Evolutionary conservation across 768 basidiomycete genomes (phyloP).

Genomic region (Boletus rubroflammeus): DNA sequence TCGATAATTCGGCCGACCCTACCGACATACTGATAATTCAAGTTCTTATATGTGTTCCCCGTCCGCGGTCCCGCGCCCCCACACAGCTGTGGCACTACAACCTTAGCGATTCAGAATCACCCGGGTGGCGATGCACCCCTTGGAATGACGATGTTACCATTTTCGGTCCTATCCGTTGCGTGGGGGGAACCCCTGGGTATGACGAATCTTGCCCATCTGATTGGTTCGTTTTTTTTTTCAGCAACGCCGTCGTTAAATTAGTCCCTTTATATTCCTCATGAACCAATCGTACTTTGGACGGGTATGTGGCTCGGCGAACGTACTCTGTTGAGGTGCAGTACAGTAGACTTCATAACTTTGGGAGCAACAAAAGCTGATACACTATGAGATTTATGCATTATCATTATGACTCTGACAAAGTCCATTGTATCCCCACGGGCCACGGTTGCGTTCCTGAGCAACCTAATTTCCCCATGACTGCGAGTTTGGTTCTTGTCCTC

Average conservation of each 20-base stretch:
- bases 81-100: too few species aligned
- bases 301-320: not conserved
- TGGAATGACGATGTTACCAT: too few species aligned
- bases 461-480: not conserved
- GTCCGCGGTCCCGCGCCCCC: too few species aligned
- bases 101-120: too few species aligned
- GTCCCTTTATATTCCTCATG: not conserved
- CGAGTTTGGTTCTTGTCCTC: not conserved
- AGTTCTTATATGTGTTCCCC: too few species aligned
- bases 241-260: too few species aligned
- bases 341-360: not conserved
- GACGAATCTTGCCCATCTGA: not conserved
- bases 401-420: too few species aligned
- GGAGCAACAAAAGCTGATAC: not conserved
- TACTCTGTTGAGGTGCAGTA: not conserved
- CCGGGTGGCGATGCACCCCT: too few species aligned
- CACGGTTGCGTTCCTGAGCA: not conserved
- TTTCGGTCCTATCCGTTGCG: not conserved
- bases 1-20: too few species aligned
- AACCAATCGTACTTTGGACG: not conserved
- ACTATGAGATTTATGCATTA: not conserved
- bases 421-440: not conserved
- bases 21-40: too few species aligned
- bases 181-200: not conserved
- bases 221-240: too few species aligned